Base-by-base conservation (phyloP, 257 asterid genomes). In the Eucommia ulmoides region DNA sequence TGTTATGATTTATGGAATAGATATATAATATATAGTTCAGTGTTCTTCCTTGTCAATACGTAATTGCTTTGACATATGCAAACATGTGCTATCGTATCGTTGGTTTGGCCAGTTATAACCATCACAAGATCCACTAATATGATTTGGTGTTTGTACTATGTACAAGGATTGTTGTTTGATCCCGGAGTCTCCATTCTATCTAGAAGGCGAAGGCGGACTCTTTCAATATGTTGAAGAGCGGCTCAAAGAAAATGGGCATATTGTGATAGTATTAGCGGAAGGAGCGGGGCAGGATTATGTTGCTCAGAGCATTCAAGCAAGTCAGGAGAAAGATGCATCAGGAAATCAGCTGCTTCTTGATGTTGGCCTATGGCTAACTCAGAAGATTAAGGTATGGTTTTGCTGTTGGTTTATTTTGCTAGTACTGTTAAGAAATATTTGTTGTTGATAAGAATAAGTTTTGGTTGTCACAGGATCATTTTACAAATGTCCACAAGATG, bases 231-330 rank as follows among this genome's bases (percentile, higher is more conserved):
- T 84, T 61, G 95, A 82, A 50, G 74, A 76, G 59, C 65, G 83
- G 76, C 91, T 89, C 56, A 84, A 82, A 66, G 97, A 84, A 64
- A 82, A 80, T 67, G 77, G 84, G 49, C 96, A 82, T 60, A 70
- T 76, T 46, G 73, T 89, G 63, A 82, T 88, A 61, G 97, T 88
- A 45, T 58, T 84, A 70, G 97, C 97, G 49, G 97, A 88, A 75
- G 97, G 97, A 44, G 87, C 97, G 18, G 97, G 94, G 45, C 97
- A 88, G 69, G 97, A 88, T 56, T 82, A 67, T 64, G 70, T 79
- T 53, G 76, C 95, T 51, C 81, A 76, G 71, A 74, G 63, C 63
- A 69, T 74, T 54, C 78, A 74, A 49, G 70, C 89, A 44, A 76
- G 59, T 48, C 73, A 64, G 55, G 93, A 71, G 58, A 80, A 73